Evolutionary conservation across 805 yeast species (phyloP).

Genomic region (Saturnispora sanitii): DNA sequence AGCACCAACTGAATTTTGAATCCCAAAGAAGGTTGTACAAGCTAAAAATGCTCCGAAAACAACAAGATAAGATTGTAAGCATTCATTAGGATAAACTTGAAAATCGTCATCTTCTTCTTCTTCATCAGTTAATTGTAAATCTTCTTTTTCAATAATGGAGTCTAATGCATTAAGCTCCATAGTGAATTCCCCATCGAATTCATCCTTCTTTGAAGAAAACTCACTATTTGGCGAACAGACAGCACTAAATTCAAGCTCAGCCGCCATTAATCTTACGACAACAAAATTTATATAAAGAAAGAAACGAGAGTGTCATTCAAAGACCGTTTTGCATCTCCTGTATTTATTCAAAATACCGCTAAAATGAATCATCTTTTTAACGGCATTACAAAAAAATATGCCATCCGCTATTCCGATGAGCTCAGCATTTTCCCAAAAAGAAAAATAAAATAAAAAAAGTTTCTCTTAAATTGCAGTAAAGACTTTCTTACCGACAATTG

Average conservation of each 20-base stretch:
- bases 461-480: conserved; percentile 11
- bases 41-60: conserved; percentile 51
- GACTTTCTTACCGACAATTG: conserved; percentile 34
- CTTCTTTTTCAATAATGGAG: neutral
- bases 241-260: neutral
- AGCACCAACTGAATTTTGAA: conserved; percentile 51
- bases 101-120: conserved; percentile 16
- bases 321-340: neutral
- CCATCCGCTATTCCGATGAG: neutral
- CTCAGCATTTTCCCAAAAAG: neutral
- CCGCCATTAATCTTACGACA: neutral
- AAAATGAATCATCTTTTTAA: neutral
- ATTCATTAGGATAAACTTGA: conserved; percentile 46
- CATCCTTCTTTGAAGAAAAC: conserved; percentile 1
- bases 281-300: neutral
- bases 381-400: neutral
- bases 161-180: neutral
- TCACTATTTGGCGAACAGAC: conserved; percentile 4
- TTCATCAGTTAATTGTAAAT: neutral
- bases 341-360: no score
- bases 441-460: no score
- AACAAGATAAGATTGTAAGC: conserved; percentile 42
- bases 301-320: neutral
- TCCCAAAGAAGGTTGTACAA: conserved; percentile 41
- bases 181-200: neutral